Base-by-base conservation (phyloP, 2,329 filamentous ascomycete species). In the Cladosporium sphaerospermum region DNA sequence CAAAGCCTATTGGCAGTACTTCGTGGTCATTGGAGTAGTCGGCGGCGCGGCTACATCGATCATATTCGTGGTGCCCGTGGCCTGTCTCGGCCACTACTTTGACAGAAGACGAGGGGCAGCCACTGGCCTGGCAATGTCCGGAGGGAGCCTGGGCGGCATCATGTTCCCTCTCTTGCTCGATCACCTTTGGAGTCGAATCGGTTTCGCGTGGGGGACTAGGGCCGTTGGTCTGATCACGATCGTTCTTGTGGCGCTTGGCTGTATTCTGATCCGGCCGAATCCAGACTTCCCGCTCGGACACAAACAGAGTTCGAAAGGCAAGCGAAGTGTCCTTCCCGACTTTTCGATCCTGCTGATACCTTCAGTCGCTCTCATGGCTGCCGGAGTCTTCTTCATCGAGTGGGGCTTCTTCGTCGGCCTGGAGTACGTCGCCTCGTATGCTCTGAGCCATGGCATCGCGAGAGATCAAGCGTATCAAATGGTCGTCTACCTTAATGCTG, bases 31-130 rank as follows among this genome's bases (percentile, higher is more conserved):
- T 62, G 88, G 88, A 4, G 66, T 95, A 3, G 69, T 93, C 5
- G 81, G 81, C 50, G 90, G 89, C 28, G 61, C 87, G 2, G 86
- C 84, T 7, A 83, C 82, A 1, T 88, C 88, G 1, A 76, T 93
- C 33, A 78, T 95, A 55, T 93, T 93, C 69, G 95, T 88, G 0
- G 88, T 89, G 0, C 84, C 86, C 31, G 79, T 95, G 57, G 82
- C 86, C 1, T 81, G 86, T 1, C 78, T 95, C 4, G 86, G 87
- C 0, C 89, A 95, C 67, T 95, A 82, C 74, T 96, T 96, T 77
- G 79, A 82, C 37, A 72, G 71, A 2, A 83, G 83, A 48, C 82
- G 90, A n/a, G 90, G 87, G 3, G 75, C 87, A 50, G 89, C 89
- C 1, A 93, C 86, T 0, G 90, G 91, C 6, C 73, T 95, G 43